These are phyloP conservation scores for Tricholoma sp. DNA, from an alignment of 768 basidiomycete species.

Conservation along the genomic window DNA sequence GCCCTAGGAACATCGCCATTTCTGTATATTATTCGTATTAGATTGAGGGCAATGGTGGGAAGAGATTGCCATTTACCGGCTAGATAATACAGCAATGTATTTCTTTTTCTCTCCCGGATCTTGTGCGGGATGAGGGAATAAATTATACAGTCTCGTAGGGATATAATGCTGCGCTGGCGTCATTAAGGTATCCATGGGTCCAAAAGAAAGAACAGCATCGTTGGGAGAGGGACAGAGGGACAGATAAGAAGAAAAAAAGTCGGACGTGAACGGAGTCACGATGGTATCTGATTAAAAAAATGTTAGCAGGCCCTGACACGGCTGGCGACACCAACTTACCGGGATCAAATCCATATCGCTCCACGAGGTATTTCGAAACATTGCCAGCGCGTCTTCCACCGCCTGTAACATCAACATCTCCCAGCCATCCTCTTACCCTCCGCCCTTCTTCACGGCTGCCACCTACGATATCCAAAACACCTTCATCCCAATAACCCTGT, in stretches of 20 bases:
- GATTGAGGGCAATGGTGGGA: neutral
- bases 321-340: constrained; percentile 32
- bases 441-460: constrained; percentile 71
- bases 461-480: constrained; percentile 70
- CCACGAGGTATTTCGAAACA: constrained; percentile 70
- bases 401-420: constrained; percentile 71
- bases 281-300: constrained; percentile 47
- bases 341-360: constrained; percentile 76
- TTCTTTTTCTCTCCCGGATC: constrained; percentile 67
- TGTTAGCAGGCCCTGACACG: constrained; percentile 6
- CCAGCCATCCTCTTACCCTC: constrained; percentile 72
- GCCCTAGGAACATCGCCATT: constrained; percentile 85
- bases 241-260: constrained; percentile 72
- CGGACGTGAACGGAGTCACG: constrained; percentile 72
- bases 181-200: constrained; percentile 75
- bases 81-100: constrained; percentile 68
- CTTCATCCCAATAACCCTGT: constrained; percentile 75
- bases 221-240: constrained; percentile 67
- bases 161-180: constrained; percentile 71
- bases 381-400: constrained; percentile 60
- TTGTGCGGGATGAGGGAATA: constrained; percentile 81
- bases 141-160: constrained; percentile 67
- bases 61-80: constrained; percentile 41
- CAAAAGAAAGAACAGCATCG: constrained; percentile 76
- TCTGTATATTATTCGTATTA: constrained; percentile 32